Evolutionary conservation across 2,329 filamentous ascomycete species (phyloP), one percentile per base, ranked within the genome.

Genomic region (Paecilomyces sp.): DNA sequence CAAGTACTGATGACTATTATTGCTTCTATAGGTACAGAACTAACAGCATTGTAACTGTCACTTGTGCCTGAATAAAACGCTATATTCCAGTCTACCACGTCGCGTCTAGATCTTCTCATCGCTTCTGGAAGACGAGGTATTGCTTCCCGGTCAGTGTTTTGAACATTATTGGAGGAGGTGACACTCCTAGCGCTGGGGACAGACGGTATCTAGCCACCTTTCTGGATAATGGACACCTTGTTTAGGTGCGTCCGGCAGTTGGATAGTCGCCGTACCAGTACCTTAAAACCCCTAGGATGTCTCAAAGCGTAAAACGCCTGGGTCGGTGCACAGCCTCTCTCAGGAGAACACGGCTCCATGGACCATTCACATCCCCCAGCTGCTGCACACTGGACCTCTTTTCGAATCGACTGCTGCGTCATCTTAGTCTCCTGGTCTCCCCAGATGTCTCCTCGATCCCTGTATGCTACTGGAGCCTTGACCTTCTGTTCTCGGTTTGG

Each of bases 311-410:
- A 53, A 53, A 53, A 30, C 51, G 22, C 51, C 22, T 47, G 13
- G 41, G 41, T 47, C 41, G 13, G 30, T 56, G 55, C 55, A 56
- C 55, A 47, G 55, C 55, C 55, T 56, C 55, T 18, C 36, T 56
- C 55, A 56, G 55, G 55, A 56, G 55, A 41, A 56, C n/a, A 30
- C 22, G 51, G 28, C 13, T 47, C 15, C 30, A 15, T 28, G n/a
- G 36, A 4, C 55, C 55, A 56, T 41, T 41, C 55, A 56, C 18
- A 13, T 47, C n/a, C 8, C 15, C 41, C 41, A 47, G 36, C 18
- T 22, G 24, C 30, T 36, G 18, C 54, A 28, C 28, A 55, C 25
- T 55, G 54, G 34, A n/a, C 30, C 54, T 22, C 24, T 28, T 28
- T 28, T 56, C 55, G 41, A 25, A 56, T 56, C 55, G n/a, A 22